phyloP scores from a whole-genome alignment of 768 basidiomycete genomes.

The Tricholoma terreum region DNA sequence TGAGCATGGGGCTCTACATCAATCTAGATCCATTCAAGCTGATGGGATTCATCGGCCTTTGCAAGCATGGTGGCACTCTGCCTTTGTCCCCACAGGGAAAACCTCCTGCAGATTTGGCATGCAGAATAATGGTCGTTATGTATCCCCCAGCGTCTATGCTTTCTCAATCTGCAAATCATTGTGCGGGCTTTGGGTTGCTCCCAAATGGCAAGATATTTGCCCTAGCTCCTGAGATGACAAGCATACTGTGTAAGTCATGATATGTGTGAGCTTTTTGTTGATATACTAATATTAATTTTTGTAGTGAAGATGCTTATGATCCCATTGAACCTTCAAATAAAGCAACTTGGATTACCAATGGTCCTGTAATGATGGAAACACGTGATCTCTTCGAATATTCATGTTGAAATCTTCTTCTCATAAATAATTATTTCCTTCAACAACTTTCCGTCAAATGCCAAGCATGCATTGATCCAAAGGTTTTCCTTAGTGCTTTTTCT shows the following conservation, averaged over 20 bases:
- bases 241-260: not conserved
- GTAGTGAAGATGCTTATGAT: not conserved
- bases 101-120: not conserved
- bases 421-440: not conserved
- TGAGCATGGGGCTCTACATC: slow-evolving; percentile 11
- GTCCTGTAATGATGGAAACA: not conserved
- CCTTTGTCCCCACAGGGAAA: slow-evolving; percentile 8
- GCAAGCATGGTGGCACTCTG: slow-evolving; percentile 13
- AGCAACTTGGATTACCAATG: slow-evolving; percentile 3
- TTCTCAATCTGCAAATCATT: slow-evolving; percentile 1
- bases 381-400: not conserved
- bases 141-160: slow-evolving; percentile 14
- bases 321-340: not conserved
- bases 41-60: slow-evolving; percentile 10
- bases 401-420: not conserved
- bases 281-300: not conserved
- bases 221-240: slow-evolving; percentile 9
- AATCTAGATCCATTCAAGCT: not conserved
- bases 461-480: not conserved
- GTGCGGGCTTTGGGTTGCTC: not conserved
- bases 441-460: not conserved
- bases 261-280: not conserved
- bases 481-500: too few species aligned
- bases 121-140: slow-evolving; percentile 7
- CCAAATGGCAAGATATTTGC: not conserved